Evolutionary conservation across 495 filamentous ascomycete genomes (phyloP).

Genomic region (Mycothermus thermophilus): DNA sequence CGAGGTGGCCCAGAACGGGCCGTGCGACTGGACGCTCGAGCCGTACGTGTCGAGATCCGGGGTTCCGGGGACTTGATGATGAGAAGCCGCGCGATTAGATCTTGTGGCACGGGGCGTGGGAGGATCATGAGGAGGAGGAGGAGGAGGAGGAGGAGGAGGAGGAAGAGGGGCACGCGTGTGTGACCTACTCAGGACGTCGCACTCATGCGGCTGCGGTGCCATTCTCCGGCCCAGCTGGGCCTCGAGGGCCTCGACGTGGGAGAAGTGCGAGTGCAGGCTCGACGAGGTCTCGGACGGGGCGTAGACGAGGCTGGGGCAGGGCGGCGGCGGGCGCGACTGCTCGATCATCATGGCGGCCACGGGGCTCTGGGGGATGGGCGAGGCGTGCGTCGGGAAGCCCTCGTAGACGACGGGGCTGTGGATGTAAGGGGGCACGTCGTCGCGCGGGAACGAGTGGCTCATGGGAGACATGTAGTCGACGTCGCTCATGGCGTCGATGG

Average conservation of each 20-base stretch:
- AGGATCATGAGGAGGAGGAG: too few species aligned
- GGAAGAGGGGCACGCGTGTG: too few species aligned
- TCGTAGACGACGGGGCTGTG: conserved; percentile 41
- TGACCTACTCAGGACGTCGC: conserved; percentile 32
- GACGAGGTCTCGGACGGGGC: conserved; percentile 34
- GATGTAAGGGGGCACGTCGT: conserved; percentile 35
- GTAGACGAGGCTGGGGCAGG: conserved; percentile 38
- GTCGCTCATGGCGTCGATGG: conserved; percentile 39
- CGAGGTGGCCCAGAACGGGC: conserved; percentile 29
- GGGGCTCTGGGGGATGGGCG: conserved; percentile 37
- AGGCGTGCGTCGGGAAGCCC: conserved; percentile 32
- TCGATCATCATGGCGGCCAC: conserved; percentile 38
- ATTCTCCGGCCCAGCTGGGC: conserved; percentile 32
- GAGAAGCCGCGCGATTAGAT: conserved; percentile 4
- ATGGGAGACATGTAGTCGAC: conserved; percentile 42
- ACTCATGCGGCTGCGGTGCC: conserved; percentile 31
- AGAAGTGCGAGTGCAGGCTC: conserved; percentile 31
- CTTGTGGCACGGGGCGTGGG: not conserved
- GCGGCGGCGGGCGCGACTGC: conserved; percentile 33
- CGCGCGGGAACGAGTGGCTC: conserved; percentile 34
- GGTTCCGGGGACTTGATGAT: conserved; percentile 23
- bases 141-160: too few species aligned
- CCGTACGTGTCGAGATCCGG: conserved; percentile 34
- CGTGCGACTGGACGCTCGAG: conserved; percentile 31
- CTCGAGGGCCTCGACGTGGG: conserved; percentile 29